A percentile compares a stretch with the other conserved stretches of the same genome.
phyloP scores from a whole-genome alignment of 371 early-diverging fungal species.

The Mortierella sp. region DNA sequence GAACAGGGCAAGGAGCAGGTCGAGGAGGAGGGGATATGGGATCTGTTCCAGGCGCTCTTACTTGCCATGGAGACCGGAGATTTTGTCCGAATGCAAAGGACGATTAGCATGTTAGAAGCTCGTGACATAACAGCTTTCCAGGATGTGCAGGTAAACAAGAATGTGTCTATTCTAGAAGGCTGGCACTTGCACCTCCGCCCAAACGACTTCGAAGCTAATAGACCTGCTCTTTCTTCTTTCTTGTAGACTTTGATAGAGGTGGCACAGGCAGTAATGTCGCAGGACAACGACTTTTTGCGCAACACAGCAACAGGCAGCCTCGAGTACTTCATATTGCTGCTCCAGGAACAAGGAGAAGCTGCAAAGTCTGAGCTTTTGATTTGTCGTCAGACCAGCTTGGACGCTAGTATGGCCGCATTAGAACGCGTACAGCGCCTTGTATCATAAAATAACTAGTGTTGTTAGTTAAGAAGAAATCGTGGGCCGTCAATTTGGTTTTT shows the following conservation, averaged over 20 bases:
- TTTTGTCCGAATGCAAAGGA: slow-evolving; percentile 42
- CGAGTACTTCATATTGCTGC: slow-evolving; percentile 30
- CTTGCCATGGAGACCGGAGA: slow-evolving; percentile 44
- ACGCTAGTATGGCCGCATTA: slow-evolving; percentile 10
- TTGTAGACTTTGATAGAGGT: slow-evolving; percentile 27
- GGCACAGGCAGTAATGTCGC: slow-evolving; percentile 38
- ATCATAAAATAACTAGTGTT: neutral
- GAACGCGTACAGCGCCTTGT: slow-evolving; percentile 22
- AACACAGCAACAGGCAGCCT: slow-evolving; percentile 25
- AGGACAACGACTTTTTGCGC: slow-evolving; percentile 46
- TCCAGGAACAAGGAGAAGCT: slow-evolving; percentile 16
- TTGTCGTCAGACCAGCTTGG: slow-evolving; percentile 6
- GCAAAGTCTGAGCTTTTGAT: slow-evolving; percentile 15
- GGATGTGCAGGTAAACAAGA: slow-evolving; percentile 32
- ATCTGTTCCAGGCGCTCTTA: slow-evolving; percentile 42
- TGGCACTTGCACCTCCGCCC: neutral
- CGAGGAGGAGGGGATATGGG: slow-evolving; percentile 19
- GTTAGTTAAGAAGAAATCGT: no score
- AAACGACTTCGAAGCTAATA: neutral
- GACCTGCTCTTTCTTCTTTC: neutral
- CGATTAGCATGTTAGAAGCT: slow-evolving; percentile 1
- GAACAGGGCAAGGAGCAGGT: neutral
- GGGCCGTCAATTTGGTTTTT: neutral
- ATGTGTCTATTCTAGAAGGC: neutral
- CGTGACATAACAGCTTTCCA: neutral